These are phyloP conservation scores for Amesomyces nigricolor DNA, from an alignment of 2,329 filamentous ascomycete species.

Conservation along the genomic window DNA sequence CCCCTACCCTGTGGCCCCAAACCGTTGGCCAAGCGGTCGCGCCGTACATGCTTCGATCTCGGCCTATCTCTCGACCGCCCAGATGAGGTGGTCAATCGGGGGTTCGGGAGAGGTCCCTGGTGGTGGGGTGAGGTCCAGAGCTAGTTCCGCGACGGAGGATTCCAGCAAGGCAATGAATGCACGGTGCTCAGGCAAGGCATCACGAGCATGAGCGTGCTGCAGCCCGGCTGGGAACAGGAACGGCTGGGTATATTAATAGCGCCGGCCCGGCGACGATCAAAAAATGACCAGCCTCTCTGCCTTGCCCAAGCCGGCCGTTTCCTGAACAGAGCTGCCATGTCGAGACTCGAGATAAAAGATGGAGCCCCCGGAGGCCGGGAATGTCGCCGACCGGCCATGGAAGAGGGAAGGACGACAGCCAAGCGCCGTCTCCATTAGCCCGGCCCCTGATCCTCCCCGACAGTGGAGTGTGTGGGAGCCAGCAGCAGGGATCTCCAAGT, in stretches of 20 bases:
- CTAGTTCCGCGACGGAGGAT: background rate
- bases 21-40: too few relatives aligned
- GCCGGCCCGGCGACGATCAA: conserved; percentile 1
- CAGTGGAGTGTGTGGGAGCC: too few relatives aligned
- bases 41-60: too few relatives aligned
- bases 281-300: background rate
- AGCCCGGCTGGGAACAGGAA: conserved; percentile 4
- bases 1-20: too few relatives aligned
- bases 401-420: too few relatives aligned
- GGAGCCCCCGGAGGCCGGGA: too few relatives aligned
- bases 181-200: background rate
- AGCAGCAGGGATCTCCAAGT: conserved; percentile 1
- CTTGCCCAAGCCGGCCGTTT: background rate
- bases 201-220: background rate
- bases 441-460: background rate
- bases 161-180: background rate
- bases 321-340: background rate
- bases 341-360: too few relatives aligned
- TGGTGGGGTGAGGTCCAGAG: too few relatives aligned
- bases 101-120: too few relatives aligned
- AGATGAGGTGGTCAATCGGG: too few relatives aligned
- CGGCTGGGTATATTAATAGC: conserved; percentile 12
- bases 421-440: background rate
- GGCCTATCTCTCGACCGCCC: too few relatives aligned
- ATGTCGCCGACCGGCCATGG: too few relatives aligned